Evolutionary conservation across 192 early-diverging fungal species (phyloP), one percentile per base, ranked within the genome.

Genomic region (Paraglomus brasilianum): DNA sequence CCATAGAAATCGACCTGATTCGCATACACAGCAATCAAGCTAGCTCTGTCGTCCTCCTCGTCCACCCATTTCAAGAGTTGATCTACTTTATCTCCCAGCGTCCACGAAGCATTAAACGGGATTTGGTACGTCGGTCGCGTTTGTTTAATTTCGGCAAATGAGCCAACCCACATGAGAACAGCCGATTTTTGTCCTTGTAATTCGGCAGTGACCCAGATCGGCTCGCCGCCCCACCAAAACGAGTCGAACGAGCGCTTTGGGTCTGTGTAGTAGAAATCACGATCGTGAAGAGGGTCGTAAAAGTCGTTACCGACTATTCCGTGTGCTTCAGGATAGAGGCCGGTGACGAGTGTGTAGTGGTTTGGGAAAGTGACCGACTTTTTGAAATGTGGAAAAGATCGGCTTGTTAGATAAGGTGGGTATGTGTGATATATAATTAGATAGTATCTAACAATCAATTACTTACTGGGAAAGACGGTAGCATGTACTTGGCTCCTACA

Each of bases 101-200:
- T 51, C 8, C 85, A 74, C 13, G 48, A 70, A 30, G 78, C 44
- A 5, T 80, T 60, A 61, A 82, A 93, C 2, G 83, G 77, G 6
- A 87, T 65, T 53, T 84, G 71, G 61, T 93, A 91, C 36, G 85
- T 91, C 5, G 95, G 92, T 14, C 70, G 65, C 0, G 68, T 60
- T 0, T 79, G 75, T 47, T 78, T 67, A 36, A 91, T 83, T 4
- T 75, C 55, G 0, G 92, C 80, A 14, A 84, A 82, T 5, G 86
- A 86, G n/a, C 91, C 92, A 4, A 89, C 91, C 94, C 94, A 97
- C 92, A 96, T 95, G 66, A 89, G 82, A 7, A 93, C 87, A 6
- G 81, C 94, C 0, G 91, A 82, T 50, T 70, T 70, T 48, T 88
- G 72, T 8, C 86, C 86, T 63, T 93, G 88, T 41, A 80, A 85